phyloP scores from a whole-genome alignment of 176 grass and related monocot genomes.

The Panicum miliaceum region DNA sequence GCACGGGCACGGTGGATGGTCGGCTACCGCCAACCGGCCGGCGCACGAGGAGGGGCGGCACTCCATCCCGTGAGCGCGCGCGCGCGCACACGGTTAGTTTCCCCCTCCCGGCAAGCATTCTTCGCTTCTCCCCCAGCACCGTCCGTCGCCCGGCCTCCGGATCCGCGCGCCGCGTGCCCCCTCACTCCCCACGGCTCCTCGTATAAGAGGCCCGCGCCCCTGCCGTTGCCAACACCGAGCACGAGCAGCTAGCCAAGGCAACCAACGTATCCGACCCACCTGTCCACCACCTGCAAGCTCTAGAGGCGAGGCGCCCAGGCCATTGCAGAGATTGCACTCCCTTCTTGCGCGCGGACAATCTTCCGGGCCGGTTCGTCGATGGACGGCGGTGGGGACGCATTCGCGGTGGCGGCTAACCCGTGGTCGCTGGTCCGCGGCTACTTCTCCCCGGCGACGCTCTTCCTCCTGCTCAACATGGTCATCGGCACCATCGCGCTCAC shows the following conservation, averaged over 20 bases:
- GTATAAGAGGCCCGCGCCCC: slow-evolving; percentile 12
- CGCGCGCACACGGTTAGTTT: neutral
- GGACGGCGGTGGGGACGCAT: slow-evolving; percentile 30
- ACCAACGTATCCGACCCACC: neutral
- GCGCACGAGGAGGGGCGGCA: slow-evolving; percentile 17
- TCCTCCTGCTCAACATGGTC: slow-evolving; percentile 81
- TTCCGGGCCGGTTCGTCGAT: neutral
- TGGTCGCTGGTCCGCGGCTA: slow-evolving; percentile 59
- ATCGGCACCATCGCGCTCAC: slow-evolving; percentile 87
- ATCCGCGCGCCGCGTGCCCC: slow-evolving; percentile 31
- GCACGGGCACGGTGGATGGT: slow-evolving; percentile 37
- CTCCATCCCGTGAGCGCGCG: neutral
- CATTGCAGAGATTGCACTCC: too few species aligned
- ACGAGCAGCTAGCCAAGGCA: neutral
- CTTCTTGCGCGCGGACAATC: neutral
- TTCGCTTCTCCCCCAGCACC: slow-evolving; percentile 1
- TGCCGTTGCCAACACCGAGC: neutral
- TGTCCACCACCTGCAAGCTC: neutral
- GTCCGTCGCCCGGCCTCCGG: neutral
- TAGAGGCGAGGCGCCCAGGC: too few species aligned
- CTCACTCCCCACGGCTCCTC: neutral
- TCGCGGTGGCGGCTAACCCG: slow-evolving; percentile 9
- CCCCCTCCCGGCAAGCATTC: slow-evolving; percentile 28
- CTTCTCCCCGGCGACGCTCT: slow-evolving; percentile 73
- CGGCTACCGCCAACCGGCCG: slow-evolving; percentile 29